Base-by-base conservation (phyloP, 257 asterid genomes). In the Linderniella brevidens region DNA sequence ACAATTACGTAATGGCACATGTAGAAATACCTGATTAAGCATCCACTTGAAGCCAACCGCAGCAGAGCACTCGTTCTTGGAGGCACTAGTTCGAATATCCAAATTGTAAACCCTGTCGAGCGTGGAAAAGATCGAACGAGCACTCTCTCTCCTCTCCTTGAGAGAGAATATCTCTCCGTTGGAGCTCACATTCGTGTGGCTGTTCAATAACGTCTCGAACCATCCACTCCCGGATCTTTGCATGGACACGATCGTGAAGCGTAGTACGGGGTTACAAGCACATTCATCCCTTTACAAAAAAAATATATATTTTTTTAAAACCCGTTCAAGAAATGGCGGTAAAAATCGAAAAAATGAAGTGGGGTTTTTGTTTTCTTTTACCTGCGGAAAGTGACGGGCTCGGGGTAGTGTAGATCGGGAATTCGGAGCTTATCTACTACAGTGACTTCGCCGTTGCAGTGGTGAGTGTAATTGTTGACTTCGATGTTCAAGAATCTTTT, bases 181-280 rank as follows among this genome's bases (percentile, higher is more conserved):
- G 17, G 95, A 88, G 72, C 95, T 84, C 36, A 84, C 78, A 46
- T 88, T 84, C 38, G 58, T 58, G 59, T 88, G 98, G 68, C 83
- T 84, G 67, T 84, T 88, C 65, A 88, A 62, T 37, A 88, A 61
- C 9, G 98, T 84, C 70, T 88, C 98, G 16, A 88, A 84, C 98
- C 98, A 88, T 43, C 98, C 93, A 55, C 95, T 84, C 59, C 98
- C 98, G 8, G 95, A 84, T 72, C 98, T 76, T 72, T 88, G 98
- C 92, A 80, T 76, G 0, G 98, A 78, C 48, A 88, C 49, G 61
- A 88, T 88, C 29, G 90, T 70, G 37, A 88, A 88, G 64, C 48
- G 69, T 15, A 90, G 71, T 39, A 84, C 90, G 5, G 95, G 94
- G 64, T 78, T 88, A 66, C 93, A 74, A 19, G 65, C 76, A 63